A percentile compares a stretch with the other conserved stretches of the same genome.
Conservation (phyloP, 1,139 yeast species). For the Entelexis sorbosivorans region DNA sequence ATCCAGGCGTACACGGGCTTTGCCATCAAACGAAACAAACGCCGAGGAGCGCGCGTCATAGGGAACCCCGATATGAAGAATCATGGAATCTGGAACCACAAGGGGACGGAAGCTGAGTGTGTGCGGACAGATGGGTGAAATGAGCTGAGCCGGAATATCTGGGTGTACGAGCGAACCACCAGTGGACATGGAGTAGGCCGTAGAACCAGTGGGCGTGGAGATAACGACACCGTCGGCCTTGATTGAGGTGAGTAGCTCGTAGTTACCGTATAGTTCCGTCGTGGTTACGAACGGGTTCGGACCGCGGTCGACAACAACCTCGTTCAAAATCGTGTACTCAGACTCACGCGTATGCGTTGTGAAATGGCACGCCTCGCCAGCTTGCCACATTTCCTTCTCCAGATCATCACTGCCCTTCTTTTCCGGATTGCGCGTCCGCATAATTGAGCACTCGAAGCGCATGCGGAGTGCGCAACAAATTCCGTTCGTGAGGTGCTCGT, state of each 20-base stretch:
- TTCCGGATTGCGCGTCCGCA: conserved; percentile 31
- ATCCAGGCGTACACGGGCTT: conserved; percentile 52
- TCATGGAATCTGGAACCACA: conserved; percentile 59
- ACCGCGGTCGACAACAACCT: conserved; percentile 74
- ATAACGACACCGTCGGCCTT: conserved; percentile 80
- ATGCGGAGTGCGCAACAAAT: conserved; percentile 61
- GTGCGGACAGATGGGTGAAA: conserved; percentile 81
- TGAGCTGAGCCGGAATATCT: conserved; percentile 62
- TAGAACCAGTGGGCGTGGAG: conserved; percentile 84
- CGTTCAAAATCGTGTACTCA: conserved; percentile 61
- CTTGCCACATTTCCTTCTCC: conserved; percentile 30
- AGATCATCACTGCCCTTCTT: conserved; percentile 24
- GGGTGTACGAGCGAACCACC: conserved; percentile 90
- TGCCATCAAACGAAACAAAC: conserved; percentile 78
- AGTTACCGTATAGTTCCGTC: conserved; percentile 66
- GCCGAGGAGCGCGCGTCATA: conserved; percentile 56
- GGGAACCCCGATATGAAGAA: conserved; percentile 60
- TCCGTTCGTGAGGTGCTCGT: conserved; percentile 46
- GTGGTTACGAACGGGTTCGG: conserved; percentile 70
- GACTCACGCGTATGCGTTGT: conserved; percentile 30
- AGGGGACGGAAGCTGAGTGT: conserved; percentile 75
- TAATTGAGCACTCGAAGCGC: conserved; percentile 68
- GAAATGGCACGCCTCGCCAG: conserved; percentile 25
- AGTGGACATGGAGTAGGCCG: conserved; percentile 76
- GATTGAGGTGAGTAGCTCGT: conserved; percentile 66